phyloP scores from a whole-genome alignment of 768 basidiomycete genomes.

The Rhizopogon vinicolor region DNA sequence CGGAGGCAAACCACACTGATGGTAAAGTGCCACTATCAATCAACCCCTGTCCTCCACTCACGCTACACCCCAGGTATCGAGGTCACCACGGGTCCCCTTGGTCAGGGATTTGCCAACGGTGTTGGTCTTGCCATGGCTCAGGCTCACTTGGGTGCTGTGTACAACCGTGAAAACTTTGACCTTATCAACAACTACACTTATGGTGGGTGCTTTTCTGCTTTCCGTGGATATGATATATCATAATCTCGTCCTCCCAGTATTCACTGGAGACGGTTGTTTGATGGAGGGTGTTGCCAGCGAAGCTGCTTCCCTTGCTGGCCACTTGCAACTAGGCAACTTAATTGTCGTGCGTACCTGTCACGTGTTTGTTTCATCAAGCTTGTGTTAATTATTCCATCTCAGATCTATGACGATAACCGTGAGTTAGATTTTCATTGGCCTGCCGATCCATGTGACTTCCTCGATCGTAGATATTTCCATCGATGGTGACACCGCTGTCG shows the following conservation, averaged over 20 bases:
- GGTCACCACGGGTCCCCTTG: conserved; percentile 95
- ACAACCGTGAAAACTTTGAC: conserved; percentile 81
- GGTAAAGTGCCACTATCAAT: conserved; percentile 29
- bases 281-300: conserved; percentile 97
- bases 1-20: conserved; percentile 69
- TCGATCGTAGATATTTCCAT: conserved; percentile 79
- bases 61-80: conserved; percentile 50
- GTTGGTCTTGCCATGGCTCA: conserved; percentile 94
- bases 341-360: conserved; percentile 62
- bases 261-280: conserved; percentile 92
- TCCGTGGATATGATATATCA: conserved; percentile 1
- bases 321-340: conserved; percentile 89
- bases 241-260: conserved; percentile 43
- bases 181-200: conserved; percentile 88
- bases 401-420: conserved; percentile 98
- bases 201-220: conserved; percentile 38
- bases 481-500: conserved; percentile 86
- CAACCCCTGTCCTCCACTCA: conserved; percentile 4
- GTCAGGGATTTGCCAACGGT: conserved; percentile 91
- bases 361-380: conserved; percentile 6
- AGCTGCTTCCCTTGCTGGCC: conserved; percentile 89
- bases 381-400: conserved; percentile 11
- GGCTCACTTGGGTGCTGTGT: conserved; percentile 84
- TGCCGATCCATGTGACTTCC: not conserved
- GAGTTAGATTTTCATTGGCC: conserved; percentile 24